Conservation (phyloP, 2,329 filamentous ascomycete species). For the Ascochyta fabae region DNA sequence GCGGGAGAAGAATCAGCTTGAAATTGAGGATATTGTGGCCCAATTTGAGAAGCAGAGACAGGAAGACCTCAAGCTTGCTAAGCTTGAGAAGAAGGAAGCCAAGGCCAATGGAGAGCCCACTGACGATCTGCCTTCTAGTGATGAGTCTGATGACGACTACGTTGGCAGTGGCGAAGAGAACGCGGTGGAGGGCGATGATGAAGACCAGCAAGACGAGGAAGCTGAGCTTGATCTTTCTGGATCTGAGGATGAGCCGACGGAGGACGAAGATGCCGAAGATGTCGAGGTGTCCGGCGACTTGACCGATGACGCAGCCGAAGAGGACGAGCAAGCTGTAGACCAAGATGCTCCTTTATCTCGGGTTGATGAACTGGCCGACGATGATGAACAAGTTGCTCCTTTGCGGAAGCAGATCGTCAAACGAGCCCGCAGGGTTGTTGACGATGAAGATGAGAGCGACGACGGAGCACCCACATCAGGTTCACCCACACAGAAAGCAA, state of each 20-base stretch:
- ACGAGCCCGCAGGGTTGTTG: slow-evolving; percentile 65
- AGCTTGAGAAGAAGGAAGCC: slow-evolving; percentile 74
- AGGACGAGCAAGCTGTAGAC: slow-evolving; percentile 35
- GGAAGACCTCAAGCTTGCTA: slow-evolving; percentile 80
- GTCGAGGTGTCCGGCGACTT: slow-evolving; percentile 31
- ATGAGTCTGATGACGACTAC: slow-evolving; percentile 63
- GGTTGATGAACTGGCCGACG: slow-evolving; percentile 49
- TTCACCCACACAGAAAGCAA: slow-evolving; percentile 31
- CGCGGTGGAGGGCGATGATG: slow-evolving; percentile 45
- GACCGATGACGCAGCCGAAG: slow-evolving; percentile 52
- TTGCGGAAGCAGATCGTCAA: slow-evolving; percentile 57
- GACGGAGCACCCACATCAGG: slow-evolving; percentile 22
- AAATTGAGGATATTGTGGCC: slow-evolving; percentile 78
- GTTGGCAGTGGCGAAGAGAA: slow-evolving; percentile 56
- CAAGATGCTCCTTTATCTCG: slow-evolving; percentile 23
- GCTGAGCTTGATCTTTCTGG: slow-evolving; percentile 36
- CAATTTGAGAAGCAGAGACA: slow-evolving; percentile 77
- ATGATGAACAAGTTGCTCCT: slow-evolving; percentile 55
- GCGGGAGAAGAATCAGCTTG: slow-evolving; percentile 77
- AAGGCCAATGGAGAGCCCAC: slow-evolving; percentile 64
- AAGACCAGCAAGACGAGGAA: slow-evolving; percentile 46
- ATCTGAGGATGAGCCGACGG: slow-evolving; percentile 39
- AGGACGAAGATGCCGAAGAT: slow-evolving; percentile 25
- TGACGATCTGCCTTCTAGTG: slow-evolving; percentile 55
- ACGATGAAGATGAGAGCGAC: slow-evolving; percentile 62